A percentile compares a stretch with the other conserved stretches of the same genome.
These are phyloP conservation scores for Pisolithus albus DNA, from an alignment of 768 basidiomycete genomes.

Conservation along the genomic window DNA sequence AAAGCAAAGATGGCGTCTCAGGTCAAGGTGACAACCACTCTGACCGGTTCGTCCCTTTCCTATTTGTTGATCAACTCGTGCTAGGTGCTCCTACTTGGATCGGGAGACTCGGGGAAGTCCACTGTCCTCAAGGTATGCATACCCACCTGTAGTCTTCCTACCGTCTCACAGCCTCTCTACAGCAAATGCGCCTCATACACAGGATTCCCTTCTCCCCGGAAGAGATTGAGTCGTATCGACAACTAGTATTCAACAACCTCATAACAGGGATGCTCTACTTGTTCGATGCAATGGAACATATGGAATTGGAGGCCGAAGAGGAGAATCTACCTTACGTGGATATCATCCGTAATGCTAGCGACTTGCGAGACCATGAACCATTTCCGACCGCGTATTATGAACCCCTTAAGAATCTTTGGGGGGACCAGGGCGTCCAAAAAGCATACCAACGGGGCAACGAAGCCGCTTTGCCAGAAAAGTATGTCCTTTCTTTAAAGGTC, in stretches of 20 bases:
- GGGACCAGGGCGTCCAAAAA: slow-evolving; percentile 63
- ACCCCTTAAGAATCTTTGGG: slow-evolving; percentile 69
- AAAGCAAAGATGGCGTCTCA: slow-evolving; percentile 64
- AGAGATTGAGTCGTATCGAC: slow-evolving; percentile 86
- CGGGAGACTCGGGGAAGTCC: slow-evolving; percentile 91
- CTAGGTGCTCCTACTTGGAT: slow-evolving; percentile 83
- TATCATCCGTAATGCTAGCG: slow-evolving; percentile 58
- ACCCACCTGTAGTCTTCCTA: neutral
- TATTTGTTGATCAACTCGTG: neutral
- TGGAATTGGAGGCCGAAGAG: slow-evolving; percentile 67
- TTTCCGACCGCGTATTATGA: slow-evolving; percentile 67
- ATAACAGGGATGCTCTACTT: slow-evolving; percentile 78
- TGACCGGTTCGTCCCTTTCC: neutral
- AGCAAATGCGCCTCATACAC: slow-evolving; percentile 99
- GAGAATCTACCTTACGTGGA: slow-evolving; percentile 53
- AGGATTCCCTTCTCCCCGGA: slow-evolving; percentile 70
- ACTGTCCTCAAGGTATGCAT: slow-evolving; percentile 73
- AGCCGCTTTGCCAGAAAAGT: slow-evolving; percentile 90
- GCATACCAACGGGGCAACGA: slow-evolving; percentile 85
- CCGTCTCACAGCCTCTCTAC: slow-evolving; percentile 4
- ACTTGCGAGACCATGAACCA: slow-evolving; percentile 72
- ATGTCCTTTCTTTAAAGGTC: slow-evolving; percentile 14
- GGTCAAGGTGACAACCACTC: slow-evolving; percentile 54
- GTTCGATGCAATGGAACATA: slow-evolving; percentile 84
- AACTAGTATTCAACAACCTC: slow-evolving; percentile 89